phyloP scores from a whole-genome alignment of 345 rosid genomes.

The Pistacia atlantica region DNA sequence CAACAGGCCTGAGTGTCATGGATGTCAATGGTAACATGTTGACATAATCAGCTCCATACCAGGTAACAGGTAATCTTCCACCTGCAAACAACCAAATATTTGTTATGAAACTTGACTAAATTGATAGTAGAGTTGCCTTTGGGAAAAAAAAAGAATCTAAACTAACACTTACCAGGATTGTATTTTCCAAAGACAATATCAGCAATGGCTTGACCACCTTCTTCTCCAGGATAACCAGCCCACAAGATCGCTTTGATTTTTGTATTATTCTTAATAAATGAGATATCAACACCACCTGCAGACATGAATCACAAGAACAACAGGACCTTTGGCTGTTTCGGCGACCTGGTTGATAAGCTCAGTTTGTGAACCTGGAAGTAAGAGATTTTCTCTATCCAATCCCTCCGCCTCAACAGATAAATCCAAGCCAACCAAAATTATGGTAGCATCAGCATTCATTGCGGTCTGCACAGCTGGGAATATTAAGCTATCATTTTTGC shows the following conservation, averaged over 20 bases:
- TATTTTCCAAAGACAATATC: constrained; percentile 60
- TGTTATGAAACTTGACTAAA: neutral
- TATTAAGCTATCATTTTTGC: constrained; percentile 38
- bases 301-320: constrained; percentile 65
- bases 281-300: constrained; percentile 52
- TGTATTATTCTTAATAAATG: constrained; percentile 37
- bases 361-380: constrained; percentile 56
- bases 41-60: no score
- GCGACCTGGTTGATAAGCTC: constrained; percentile 49
- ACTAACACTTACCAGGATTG: constrained; percentile 48
- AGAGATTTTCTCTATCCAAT: constrained; percentile 47
- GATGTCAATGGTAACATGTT: no score
- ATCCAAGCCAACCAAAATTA: constrained; percentile 48
- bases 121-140: no score
- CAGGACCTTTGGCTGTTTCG: constrained; percentile 45
- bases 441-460: constrained; percentile 46
- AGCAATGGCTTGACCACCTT: constrained; percentile 70
- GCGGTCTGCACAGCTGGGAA: constrained; percentile 35
- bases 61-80: constrained; percentile 48
- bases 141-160: neutral
- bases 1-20: no score
- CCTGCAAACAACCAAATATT: constrained; percentile 23
- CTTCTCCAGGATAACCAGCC: constrained; percentile 76
- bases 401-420: constrained; percentile 53
- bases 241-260: constrained; percentile 50